Evolutionary conservation across 2,329 filamentous ascomycete genomes (phyloP).

Genomic region (Orbilia blumenaviensis): DNA sequence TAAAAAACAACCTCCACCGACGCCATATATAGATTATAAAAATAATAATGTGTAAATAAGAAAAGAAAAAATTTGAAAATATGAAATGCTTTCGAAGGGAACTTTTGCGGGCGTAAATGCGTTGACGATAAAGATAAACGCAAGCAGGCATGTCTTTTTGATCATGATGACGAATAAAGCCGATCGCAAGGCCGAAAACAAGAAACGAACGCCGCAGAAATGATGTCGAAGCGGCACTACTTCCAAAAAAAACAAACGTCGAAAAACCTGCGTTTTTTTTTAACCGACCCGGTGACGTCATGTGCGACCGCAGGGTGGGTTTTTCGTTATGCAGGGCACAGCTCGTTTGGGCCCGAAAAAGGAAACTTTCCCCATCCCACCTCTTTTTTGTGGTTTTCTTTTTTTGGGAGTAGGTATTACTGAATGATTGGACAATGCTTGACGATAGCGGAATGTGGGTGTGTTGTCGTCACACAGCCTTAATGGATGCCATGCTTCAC

Average conservation of each 20-base stretch:
- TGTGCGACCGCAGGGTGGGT: constrained; percentile 22
- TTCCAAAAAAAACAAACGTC: constrained; percentile 18
- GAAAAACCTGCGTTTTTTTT: constrained; percentile 34
- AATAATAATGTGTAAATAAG: neutral
- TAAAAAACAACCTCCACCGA: neutral
- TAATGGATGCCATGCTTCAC: constrained; percentile 58
- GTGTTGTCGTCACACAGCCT: constrained; percentile 15
- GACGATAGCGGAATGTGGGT: neutral
- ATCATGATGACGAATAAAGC: constrained; percentile 53
- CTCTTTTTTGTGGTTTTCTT: neutral
- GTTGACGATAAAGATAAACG: constrained; percentile 28
- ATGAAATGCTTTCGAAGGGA: neutral
- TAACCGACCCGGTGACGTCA: constrained; percentile 42
- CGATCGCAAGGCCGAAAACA: constrained; percentile 43
- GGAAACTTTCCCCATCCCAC: neutral
- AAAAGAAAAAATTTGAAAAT: neutral
- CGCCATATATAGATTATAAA: constrained; percentile 28
- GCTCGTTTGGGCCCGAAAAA: constrained; percentile 15
- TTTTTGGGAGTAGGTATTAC: neutral
- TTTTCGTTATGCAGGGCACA: constrained; percentile 48
- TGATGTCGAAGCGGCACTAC: constrained; percentile 3
- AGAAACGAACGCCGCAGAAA: constrained; percentile 32
- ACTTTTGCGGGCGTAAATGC: constrained; percentile 13
- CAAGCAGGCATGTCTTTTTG: constrained; percentile 9
- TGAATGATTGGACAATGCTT: constrained; percentile 21